These are phyloP conservation scores for Mimosa pudica DNA, from an alignment of 306 rosid species.

Conservation along the genomic window DNA sequence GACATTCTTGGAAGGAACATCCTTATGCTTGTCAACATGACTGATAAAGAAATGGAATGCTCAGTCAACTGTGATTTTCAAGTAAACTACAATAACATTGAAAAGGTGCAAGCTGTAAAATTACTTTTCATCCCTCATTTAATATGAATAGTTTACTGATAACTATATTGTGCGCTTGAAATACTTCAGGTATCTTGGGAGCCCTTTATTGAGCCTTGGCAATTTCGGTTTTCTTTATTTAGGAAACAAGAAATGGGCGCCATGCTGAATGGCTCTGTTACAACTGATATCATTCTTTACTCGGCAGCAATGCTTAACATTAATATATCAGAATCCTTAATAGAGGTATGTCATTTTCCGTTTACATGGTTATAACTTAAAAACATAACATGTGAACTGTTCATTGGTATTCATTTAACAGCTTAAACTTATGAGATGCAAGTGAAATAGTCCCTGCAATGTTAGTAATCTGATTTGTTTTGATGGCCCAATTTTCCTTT, in stretches of 20 bases:
- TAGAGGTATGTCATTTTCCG: constrained; percentile 60
- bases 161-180: constrained; percentile 25
- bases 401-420: not conserved
- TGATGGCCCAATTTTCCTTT: constrained; percentile 8
- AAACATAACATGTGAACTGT: not conserved
- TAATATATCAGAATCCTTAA: constrained; percentile 79
- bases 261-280: constrained; percentile 57
- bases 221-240: constrained; percentile 56
- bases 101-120: constrained; percentile 57
- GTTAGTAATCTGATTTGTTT: constrained; percentile 22
- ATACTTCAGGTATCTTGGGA: constrained; percentile 87
- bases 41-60: constrained; percentile 56
- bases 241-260: constrained; percentile 66
- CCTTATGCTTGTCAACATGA: constrained; percentile 48
- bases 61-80: constrained; percentile 58
- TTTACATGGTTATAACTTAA: not conserved
- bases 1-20: constrained; percentile 69
- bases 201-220: constrained; percentile 95
- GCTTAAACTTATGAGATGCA: not conserved
- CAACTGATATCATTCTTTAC: constrained; percentile 65
- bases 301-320: constrained; percentile 71
- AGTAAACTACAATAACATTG: constrained; percentile 82
- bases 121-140: not conserved
- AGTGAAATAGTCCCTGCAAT: not conserved
- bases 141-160: constrained; percentile 34